Evolutionary conservation across 495 filamentous ascomycete genomes (phyloP).

Genomic region (Letharia lupina): DNA sequence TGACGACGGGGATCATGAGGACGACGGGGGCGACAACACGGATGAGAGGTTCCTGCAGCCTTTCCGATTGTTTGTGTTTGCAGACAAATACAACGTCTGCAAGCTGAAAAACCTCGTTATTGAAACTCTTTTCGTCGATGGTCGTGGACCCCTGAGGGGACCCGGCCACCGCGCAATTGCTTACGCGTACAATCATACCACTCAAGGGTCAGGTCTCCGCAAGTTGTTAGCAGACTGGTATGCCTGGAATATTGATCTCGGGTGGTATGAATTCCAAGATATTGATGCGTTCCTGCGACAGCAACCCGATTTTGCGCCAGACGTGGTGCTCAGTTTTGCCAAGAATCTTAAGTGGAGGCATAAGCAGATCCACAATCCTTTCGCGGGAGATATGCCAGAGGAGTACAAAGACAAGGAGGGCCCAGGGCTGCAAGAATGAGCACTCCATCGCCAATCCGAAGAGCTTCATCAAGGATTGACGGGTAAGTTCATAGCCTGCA

Average conservation of each 20-base stretch:
- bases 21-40: no score
- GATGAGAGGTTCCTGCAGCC: background rate
- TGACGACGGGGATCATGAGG: no score
- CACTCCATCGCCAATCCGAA: background rate
- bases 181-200: background rate
- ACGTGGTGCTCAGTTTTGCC: background rate
- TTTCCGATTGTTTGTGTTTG: background rate
- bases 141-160: no score
- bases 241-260: background rate
- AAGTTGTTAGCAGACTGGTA: background rate
- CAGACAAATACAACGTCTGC: conserved; percentile 6
- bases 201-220: background rate
- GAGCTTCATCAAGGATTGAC: background rate
- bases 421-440: background rate
- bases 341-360: no score
- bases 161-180: background rate
- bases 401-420: background rate
- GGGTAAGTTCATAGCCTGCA: background rate
- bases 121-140: background rate
- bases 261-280: no score
- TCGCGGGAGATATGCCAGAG: background rate
- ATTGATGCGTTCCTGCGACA: background rate
- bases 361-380: background rate
- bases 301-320: background rate
- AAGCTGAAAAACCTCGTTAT: background rate